phyloP scores from a whole-genome alignment of 2,329 filamentous ascomycete genomes.

The Xylariaceae sp. region DNA sequence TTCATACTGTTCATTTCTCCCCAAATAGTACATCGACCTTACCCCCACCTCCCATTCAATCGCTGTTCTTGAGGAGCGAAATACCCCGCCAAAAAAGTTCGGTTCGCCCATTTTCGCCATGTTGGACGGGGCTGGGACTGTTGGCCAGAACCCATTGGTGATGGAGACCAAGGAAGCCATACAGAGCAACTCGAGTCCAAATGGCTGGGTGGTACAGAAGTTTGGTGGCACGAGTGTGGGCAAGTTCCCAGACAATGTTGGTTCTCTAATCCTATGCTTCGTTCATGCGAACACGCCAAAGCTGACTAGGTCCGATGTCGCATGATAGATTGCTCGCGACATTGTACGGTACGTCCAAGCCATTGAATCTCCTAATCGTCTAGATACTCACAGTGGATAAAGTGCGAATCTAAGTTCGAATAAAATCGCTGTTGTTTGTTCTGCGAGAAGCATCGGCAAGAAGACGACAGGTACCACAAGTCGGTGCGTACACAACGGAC shows the following conservation, averaged over 20 bases:
- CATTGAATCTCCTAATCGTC: conserved; percentile 12
- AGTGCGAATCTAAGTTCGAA: conserved; percentile 62
- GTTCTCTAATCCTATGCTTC: conserved; percentile 30
- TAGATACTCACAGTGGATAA: too few species aligned
- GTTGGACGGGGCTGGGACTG: too few species aligned
- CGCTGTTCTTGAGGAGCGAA: too few species aligned
- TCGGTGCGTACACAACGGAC: conserved; percentile 53
- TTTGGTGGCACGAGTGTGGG: conserved; percentile 94
- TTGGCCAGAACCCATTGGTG: conserved; percentile 4
- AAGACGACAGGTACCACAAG: conserved; percentile 96
- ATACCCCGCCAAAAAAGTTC: too few species aligned
- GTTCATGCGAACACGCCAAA: background rate
- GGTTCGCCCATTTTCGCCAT: too few species aligned
- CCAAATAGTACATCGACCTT: too few species aligned
- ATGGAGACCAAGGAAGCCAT: conserved; percentile 18
- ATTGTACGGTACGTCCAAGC: conserved; percentile 56
- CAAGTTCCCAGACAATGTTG: conserved; percentile 75
- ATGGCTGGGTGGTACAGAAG: conserved; percentile 84
- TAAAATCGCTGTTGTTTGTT: conserved; percentile 89
- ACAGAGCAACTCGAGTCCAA: conserved; percentile 31
- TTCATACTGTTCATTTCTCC: too few species aligned
- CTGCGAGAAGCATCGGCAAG: conserved; percentile 87
- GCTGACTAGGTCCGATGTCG: conserved; percentile 14
- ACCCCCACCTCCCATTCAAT: too few species aligned
- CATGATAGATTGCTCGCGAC: conserved; percentile 57